Conservation (phyloP, 306 rosid genomes). For the Castanea mollissima region DNA sequence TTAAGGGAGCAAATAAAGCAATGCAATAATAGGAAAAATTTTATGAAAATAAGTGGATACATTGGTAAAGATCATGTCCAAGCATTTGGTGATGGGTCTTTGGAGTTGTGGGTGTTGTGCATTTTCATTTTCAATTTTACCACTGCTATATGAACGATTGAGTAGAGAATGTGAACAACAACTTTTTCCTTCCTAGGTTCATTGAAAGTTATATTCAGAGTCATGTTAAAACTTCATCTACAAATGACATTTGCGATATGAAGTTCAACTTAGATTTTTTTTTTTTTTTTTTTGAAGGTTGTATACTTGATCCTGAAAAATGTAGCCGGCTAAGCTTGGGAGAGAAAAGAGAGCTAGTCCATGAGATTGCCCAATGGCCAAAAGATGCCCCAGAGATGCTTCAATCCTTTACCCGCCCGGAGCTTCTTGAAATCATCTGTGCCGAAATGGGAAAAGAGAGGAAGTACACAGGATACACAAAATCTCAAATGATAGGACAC, state of each 20-base stretch:
- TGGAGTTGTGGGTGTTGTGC: not conserved
- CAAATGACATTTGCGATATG: not conserved
- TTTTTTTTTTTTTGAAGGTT: slow-evolving; percentile 33
- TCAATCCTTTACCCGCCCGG: slow-evolving; percentile 68
- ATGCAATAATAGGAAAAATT: not conserved
- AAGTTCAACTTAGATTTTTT: not conserved
- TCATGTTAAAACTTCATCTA: not conserved
- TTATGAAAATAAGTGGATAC: not conserved
- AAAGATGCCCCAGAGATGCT: slow-evolving; percentile 68
- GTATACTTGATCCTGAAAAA: slow-evolving; percentile 57
- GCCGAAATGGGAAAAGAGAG: slow-evolving; percentile 89
- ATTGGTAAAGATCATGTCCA: not conserved
- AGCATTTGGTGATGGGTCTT: not conserved
- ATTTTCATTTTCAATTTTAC: too few relatives aligned
- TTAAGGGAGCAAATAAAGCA: not conserved
- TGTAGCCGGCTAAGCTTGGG: slow-evolving; percentile 57
- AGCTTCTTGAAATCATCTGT: slow-evolving; percentile 80
- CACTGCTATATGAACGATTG: not conserved
- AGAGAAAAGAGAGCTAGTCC: slow-evolving; percentile 67
- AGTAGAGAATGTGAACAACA: not conserved
- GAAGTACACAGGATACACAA: slow-evolving; percentile 82
- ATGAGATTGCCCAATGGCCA: slow-evolving; percentile 59
- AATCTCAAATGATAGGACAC: slow-evolving; percentile 68
- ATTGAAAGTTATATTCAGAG: not conserved
- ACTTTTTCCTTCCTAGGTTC: not conserved